A percentile compares a stretch with the other conserved stretches of the same genome.
These are phyloP conservation scores for Annulohypoxylon stygium DNA, from an alignment of 495 filamentous ascomycete species.

Conservation along the genomic window DNA sequence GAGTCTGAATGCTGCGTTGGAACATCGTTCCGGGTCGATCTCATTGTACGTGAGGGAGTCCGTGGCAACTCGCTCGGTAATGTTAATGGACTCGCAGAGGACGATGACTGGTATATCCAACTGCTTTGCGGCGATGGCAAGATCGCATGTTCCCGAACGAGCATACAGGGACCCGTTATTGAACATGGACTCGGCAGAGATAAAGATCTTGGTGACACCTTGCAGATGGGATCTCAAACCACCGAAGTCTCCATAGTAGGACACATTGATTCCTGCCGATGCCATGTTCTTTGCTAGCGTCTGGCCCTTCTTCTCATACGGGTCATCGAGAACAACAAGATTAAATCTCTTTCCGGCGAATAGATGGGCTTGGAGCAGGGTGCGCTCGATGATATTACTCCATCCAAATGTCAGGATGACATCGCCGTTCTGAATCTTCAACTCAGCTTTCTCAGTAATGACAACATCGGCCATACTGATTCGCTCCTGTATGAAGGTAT, in stretches of 20 bases:
- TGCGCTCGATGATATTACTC: slow-evolving; percentile 83
- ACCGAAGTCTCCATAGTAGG: slow-evolving; percentile 81
- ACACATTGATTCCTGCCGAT: slow-evolving; percentile 76
- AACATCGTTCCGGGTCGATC: slow-evolving; percentile 71
- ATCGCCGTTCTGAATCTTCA: slow-evolving; percentile 79
- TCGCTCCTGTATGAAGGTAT: slow-evolving; percentile 89
- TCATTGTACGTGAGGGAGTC: slow-evolving; percentile 96
- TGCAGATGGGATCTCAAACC: slow-evolving; percentile 78
- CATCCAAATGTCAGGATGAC: slow-evolving; percentile 92
- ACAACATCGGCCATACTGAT: slow-evolving; percentile 88
- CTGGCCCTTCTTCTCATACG: slow-evolving; percentile 78
- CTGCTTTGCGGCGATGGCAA: slow-evolving; percentile 88
- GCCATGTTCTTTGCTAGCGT: slow-evolving; percentile 76
- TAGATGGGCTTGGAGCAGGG: slow-evolving; percentile 76
- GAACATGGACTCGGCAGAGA: slow-evolving; percentile 92
- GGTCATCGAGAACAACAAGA: slow-evolving; percentile 89
- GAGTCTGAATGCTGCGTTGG: slow-evolving; percentile 78
- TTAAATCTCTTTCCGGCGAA: slow-evolving; percentile 75
- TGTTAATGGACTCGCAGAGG: slow-evolving; percentile 95
- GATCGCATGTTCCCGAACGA: slow-evolving; percentile 85
- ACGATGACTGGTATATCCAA: slow-evolving; percentile 84
- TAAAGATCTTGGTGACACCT: slow-evolving; percentile 81
- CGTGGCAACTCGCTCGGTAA: slow-evolving; percentile 88
- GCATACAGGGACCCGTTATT: slow-evolving; percentile 90
- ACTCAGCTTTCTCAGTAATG: slow-evolving; percentile 79